Percentiles rank a stretch among this genome's conserved stretches.
These are phyloP conservation scores for Krasilnikovozyma curviuscula DNA, from an alignment of 768 basidiomycete species.

Conservation along the genomic window DNA sequence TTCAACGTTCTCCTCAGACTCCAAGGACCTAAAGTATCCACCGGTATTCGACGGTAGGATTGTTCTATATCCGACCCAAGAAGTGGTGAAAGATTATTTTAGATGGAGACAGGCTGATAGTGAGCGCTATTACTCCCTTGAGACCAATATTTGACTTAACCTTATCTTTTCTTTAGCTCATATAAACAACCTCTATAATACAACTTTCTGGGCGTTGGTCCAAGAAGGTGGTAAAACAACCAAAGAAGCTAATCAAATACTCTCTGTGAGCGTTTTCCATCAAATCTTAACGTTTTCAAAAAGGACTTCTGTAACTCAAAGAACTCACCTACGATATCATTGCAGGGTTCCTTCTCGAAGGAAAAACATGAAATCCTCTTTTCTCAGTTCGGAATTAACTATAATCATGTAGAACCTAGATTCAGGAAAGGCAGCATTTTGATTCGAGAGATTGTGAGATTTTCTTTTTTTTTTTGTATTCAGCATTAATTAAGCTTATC, in stretches of 20 bases:
- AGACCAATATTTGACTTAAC: too few relatives aligned
- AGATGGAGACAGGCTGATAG: conserved; percentile 92
- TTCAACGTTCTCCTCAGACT: conserved; percentile 47
- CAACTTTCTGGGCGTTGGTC: conserved; percentile 82
- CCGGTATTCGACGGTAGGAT: conserved; percentile 86
- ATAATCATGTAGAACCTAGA: conserved; percentile 49
- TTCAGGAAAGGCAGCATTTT: conserved; percentile 74
- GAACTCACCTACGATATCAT: conserved; percentile 1
- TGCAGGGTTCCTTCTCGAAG: conserved; percentile 67
- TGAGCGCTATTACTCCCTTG: conserved; percentile 28
- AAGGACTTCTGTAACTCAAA: not conserved
- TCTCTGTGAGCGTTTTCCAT: conserved; percentile 25
- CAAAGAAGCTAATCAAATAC: conserved; percentile 57
- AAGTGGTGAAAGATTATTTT: conserved; percentile 74
- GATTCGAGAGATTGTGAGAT: conserved; percentile 42
- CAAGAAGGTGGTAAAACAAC: conserved; percentile 59
- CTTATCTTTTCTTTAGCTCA: conserved; percentile 43
- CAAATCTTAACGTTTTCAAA: not conserved
- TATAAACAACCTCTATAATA: conserved; percentile 95
- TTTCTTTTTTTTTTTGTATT: not conserved
- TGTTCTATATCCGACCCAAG: conserved; percentile 53
- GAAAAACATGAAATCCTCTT: conserved; percentile 86
- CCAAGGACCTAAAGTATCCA: conserved; percentile 37
- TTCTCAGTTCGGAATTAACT: conserved; percentile 64
- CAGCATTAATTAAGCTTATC: not conserved